Percentiles rank a stretch among this genome's conserved stretches.
These are phyloP conservation scores for Carnegiea gigantea DNA, from an alignment of 179 eudicot genomes.

Conservation along the genomic window DNA sequence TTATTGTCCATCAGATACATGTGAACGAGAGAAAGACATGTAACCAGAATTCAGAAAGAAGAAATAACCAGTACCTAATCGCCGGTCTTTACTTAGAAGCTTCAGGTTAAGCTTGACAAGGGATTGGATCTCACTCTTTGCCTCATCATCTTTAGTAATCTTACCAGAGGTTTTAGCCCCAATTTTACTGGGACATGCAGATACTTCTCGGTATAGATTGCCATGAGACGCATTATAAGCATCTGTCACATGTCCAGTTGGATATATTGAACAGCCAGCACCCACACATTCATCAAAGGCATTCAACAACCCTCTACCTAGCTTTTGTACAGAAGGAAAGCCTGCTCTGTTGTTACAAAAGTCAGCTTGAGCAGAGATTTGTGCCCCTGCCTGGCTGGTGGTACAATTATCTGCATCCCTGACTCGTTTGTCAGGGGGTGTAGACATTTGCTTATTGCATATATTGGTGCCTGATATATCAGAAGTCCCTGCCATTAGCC, in stretches of 20 bases:
- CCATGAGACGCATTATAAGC: conserved; percentile 27
- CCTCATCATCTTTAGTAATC: conserved; percentile 38
- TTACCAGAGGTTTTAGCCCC: conserved; percentile 24
- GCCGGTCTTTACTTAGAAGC: conserved; percentile 50
- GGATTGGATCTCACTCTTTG: conserved; percentile 74
- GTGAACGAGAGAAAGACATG: no score
- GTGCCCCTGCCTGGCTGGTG: not conserved
- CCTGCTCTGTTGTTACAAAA: conserved; percentile 19
- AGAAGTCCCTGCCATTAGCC: not conserved
- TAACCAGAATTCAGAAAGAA: not conserved
- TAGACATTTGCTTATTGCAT: not conserved
- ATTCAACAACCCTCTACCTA: conserved; percentile 13
- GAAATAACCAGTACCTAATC: conserved; percentile 50
- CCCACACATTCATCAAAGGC: conserved; percentile 11
- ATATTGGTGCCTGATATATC: not conserved
- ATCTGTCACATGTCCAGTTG: conserved; percentile 21
- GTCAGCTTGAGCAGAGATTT: conserved; percentile 20
- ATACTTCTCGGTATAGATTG: conserved; percentile 23
- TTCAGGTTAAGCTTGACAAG: conserved; percentile 89
- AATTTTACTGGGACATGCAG: conserved; percentile 18
- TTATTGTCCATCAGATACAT: not conserved
- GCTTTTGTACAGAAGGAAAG: conserved; percentile 20
- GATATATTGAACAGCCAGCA: conserved; percentile 29
- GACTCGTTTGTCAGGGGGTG: not conserved
- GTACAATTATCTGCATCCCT: not conserved